Evolutionary conservation across 202 grass and related monocot species (phyloP).

Genomic region (Bolboschoenoplectus hybrid): DNA sequence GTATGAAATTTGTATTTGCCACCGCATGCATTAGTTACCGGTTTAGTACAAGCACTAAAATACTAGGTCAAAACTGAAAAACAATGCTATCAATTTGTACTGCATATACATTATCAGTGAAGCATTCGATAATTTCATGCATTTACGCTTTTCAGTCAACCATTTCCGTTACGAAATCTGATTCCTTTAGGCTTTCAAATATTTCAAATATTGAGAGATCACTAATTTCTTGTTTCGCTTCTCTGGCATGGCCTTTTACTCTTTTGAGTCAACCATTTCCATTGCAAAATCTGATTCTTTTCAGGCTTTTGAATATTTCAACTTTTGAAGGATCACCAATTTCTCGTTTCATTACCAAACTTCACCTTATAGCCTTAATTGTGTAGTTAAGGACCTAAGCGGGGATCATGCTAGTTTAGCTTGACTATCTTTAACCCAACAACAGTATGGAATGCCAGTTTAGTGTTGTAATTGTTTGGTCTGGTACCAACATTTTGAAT

Average conservation of each 20-base stretch:
- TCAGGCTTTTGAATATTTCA: neutral
- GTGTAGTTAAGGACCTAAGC: neutral
- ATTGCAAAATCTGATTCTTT: neutral
- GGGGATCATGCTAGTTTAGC: neutral
- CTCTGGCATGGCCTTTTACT: neutral
- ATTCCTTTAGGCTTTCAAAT: neutral
- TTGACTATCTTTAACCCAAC: neutral
- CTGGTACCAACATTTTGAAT: neutral
- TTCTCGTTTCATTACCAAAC: neutral
- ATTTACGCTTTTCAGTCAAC: neutral
- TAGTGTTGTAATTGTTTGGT: neutral
- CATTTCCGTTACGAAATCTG: neutral
- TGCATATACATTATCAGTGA: neutral
- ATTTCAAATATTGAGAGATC: neutral
- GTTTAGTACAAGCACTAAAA: neutral
- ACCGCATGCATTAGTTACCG: neutral
- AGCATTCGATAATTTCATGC: neutral
- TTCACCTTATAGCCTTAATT: neutral
- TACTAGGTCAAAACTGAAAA: neutral
- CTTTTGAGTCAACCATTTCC: neutral
- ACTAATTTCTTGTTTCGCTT: neutral
- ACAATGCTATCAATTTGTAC: neutral
- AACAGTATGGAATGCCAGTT: neutral
- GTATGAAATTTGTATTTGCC: constrained; percentile 1
- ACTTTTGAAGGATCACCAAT: neutral